phyloP scores from a whole-genome alignment of 2,329 filamentous ascomycete genomes.

The Scopulariopsis brevicaulis region DNA sequence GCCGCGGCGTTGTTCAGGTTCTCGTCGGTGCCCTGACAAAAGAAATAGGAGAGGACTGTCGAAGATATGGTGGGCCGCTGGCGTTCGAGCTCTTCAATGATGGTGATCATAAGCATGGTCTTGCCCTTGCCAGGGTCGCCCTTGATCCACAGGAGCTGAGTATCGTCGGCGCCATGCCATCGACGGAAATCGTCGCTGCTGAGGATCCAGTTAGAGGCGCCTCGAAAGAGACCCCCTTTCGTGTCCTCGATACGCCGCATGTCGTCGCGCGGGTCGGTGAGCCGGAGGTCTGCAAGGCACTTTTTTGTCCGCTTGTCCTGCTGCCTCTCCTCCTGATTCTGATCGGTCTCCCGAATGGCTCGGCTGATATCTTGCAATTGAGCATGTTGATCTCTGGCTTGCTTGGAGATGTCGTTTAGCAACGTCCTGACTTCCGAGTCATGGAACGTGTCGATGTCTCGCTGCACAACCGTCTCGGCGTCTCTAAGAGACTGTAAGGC shows the following conservation, averaged over 20 bases:
- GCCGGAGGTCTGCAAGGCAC: conserved; percentile 2
- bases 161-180: conserved; percentile 12
- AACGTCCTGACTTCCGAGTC: neutral
- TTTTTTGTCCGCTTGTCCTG: neutral
- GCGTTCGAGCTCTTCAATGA: conserved; percentile 15
- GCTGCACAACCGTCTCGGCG: neutral
- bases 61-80: neutral
- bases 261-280: conserved; percentile 19
- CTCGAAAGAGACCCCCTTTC: conserved; percentile 14
- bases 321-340: neutral
- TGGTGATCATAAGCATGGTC: conserved; percentile 27
- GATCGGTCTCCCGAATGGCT: neutral
- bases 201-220: conserved; percentile 21
- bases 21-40: conserved; percentile 27
- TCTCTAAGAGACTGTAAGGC: neutral
- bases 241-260: conserved; percentile 16
- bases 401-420: neutral
- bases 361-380: neutral
- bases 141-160: conserved; percentile 22
- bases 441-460: conserved; percentile 1
- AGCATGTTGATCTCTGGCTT: neutral
- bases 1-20: conserved; percentile 23
- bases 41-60: conserved; percentile 18
- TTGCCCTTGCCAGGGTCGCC: conserved; percentile 29
- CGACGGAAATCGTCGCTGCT: conserved; percentile 11